These are phyloP conservation scores for Lithocarpus polystachyus DNA, from an alignment of 306 rosid genomes.

Conservation along the genomic window DNA sequence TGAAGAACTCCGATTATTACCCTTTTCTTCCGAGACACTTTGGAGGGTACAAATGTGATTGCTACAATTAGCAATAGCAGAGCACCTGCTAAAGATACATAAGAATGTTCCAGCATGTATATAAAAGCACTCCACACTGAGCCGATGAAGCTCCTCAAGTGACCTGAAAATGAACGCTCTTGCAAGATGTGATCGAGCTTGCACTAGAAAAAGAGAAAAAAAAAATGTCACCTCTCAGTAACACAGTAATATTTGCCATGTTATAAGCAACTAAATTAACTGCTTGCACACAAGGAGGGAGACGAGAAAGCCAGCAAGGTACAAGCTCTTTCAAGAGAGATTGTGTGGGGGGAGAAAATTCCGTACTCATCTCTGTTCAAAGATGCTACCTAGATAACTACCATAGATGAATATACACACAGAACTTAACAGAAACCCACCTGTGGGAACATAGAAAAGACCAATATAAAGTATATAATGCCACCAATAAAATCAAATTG, in stretches of 20 bases:
- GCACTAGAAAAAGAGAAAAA: slow-evolving; percentile 58
- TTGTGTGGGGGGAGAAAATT: not conserved
- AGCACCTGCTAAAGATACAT: slow-evolving; percentile 71
- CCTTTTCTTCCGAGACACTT: slow-evolving; percentile 79
- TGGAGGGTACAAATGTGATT: slow-evolving; percentile 78
- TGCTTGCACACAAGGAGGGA: slow-evolving; percentile 10
- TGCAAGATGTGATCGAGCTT: slow-evolving; percentile 84
- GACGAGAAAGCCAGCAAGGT: not conserved
- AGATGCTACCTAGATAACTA: not conserved
- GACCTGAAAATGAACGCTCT: slow-evolving; percentile 81
- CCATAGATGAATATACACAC: slow-evolving; percentile 6
- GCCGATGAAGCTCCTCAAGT: slow-evolving; percentile 65
- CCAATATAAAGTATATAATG: slow-evolving; percentile 82
- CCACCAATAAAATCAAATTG: slow-evolving; percentile 99
- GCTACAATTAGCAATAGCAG: slow-evolving; percentile 68
- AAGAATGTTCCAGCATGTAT: slow-evolving; percentile 64
- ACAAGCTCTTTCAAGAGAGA: not conserved
- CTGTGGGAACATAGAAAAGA: slow-evolving; percentile 95
- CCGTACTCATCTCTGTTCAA: not conserved
- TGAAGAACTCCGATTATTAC: slow-evolving; percentile 77
- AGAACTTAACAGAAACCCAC: slow-evolving; percentile 41
- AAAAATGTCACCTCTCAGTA: slow-evolving; percentile 27
- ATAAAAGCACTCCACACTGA: slow-evolving; percentile 84
- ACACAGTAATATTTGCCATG: not conserved
- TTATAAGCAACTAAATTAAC: slow-evolving; percentile 5